Conservation (phyloP, 306 rosid genomes). For the Quercus mongolica region DNA sequence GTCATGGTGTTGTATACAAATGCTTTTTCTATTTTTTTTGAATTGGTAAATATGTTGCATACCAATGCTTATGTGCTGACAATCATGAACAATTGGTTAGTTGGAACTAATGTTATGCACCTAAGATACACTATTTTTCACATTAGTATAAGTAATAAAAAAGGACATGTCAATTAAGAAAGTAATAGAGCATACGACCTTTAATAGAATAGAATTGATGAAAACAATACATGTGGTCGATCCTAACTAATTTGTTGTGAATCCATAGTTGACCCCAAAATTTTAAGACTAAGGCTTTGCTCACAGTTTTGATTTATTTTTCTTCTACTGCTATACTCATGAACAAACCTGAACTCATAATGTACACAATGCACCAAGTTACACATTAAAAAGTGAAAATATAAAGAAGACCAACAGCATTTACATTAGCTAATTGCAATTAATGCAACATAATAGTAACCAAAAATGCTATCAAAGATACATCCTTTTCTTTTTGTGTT, state of each 20-base stretch:
- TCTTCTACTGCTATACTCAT: background rate
- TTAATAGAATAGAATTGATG: too few relatives aligned
- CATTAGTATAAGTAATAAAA: too few relatives aligned
- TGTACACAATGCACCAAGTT: background rate
- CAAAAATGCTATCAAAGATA: background rate
- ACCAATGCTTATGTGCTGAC: background rate
- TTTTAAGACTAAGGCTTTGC: too few relatives aligned
- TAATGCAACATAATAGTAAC: background rate
- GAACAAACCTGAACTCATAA: background rate
- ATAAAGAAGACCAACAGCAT: background rate
- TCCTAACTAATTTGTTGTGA: too few relatives aligned
- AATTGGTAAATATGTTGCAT: background rate
- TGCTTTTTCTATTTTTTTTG: background rate
- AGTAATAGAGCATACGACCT: too few relatives aligned
- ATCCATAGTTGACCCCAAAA: too few relatives aligned
- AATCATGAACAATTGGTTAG: background rate
- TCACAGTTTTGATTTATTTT: background rate
- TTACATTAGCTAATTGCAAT: background rate
- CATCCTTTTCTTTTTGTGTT: background rate
- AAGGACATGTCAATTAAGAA: too few relatives aligned
- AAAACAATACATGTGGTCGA: too few relatives aligned
- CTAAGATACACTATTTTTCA: background rate
- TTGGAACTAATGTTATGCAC: background rate
- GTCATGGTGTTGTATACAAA: background rate
- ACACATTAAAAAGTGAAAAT: background rate